Conservation (phyloP, 192 early-diverging fungal genomes). For the Phlyctochytrium arcticum region DNA sequence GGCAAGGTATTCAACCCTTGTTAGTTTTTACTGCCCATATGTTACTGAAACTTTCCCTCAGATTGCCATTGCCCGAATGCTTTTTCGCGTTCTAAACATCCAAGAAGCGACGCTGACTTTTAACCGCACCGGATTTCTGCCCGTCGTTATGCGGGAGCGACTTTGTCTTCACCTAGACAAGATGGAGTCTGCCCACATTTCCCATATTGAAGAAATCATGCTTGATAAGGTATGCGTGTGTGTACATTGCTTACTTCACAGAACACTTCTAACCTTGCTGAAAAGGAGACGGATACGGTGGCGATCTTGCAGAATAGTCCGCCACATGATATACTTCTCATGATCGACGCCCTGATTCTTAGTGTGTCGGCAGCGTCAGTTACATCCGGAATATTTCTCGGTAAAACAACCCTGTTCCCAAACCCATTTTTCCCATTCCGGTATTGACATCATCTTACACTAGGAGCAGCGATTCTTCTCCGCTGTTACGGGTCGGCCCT, state of each 20-base stretch:
- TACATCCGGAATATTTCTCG: conserved; percentile 23
- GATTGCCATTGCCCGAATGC: conserved; percentile 18
- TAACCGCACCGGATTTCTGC: conserved; percentile 15
- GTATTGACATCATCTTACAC: no score
- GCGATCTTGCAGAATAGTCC: conserved; percentile 30
- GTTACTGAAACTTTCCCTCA: background rate
- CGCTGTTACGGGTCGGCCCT: conserved; percentile 21
- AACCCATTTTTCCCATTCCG: no score
- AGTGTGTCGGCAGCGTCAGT: conserved; percentile 16
- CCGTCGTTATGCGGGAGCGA: conserved; percentile 14
- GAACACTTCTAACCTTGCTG: no score
- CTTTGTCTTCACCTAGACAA: conserved; percentile 20
- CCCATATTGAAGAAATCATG: background rate
- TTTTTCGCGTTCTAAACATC: conserved; percentile 24
- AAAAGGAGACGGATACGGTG: conserved; percentile 12
- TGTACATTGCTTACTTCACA: no score
- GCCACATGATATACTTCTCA: conserved; percentile 25
- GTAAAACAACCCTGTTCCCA: no score
- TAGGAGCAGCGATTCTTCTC: no score
- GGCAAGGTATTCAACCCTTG: conserved; percentile 18
- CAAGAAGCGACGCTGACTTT: conserved; percentile 21
- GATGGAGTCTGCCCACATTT: conserved; percentile 11
- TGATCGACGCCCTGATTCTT: conserved; percentile 33
- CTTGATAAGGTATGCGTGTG: background rate
- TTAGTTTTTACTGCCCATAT: no score